A percentile compares a stretch with the other conserved stretches of the same genome.
Conservation (phyloP, 257 asterid genomes). For the Eucommia ulmoides region DNA sequence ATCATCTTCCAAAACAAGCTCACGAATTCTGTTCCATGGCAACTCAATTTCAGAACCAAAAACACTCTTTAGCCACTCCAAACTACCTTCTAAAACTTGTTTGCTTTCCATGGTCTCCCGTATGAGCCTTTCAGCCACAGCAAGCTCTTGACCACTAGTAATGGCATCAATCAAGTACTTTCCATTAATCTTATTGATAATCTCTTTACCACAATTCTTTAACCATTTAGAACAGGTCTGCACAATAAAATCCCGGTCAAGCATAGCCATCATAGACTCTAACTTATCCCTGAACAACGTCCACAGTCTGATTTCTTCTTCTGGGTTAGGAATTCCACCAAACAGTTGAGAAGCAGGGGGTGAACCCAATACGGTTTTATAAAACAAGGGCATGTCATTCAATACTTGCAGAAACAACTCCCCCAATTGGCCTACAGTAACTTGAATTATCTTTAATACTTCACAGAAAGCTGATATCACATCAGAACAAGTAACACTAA, state of each 20-base stretch:
- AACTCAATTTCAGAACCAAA: slow-evolving; percentile 96
- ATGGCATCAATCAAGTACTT: slow-evolving; percentile 74
- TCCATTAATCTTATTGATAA: slow-evolving; percentile 60
- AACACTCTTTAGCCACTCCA: slow-evolving; percentile 96
- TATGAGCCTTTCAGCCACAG: slow-evolving; percentile 79
- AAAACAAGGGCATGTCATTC: slow-evolving; percentile 88
- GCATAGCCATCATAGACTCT: slow-evolving; percentile 62
- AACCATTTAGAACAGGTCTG: slow-evolving; percentile 89
- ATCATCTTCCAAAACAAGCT: slow-evolving; percentile 93
- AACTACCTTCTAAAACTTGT: slow-evolving; percentile 86
- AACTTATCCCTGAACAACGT: slow-evolving; percentile 67
- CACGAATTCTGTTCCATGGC: slow-evolving; percentile 93
- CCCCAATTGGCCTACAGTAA: slow-evolving; percentile 89
- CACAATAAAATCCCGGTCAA: slow-evolving; percentile 60
- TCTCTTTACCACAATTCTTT: slow-evolving; percentile 85
- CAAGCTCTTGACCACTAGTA: slow-evolving; percentile 76
- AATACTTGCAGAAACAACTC: slow-evolving; percentile 84
- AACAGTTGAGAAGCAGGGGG: slow-evolving; percentile 99
- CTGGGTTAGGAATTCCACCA: slow-evolving; percentile 96
- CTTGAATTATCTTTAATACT: slow-evolving; percentile 76
- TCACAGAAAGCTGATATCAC: slow-evolving; percentile 77
- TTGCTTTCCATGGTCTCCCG: slow-evolving; percentile 89
- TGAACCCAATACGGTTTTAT: slow-evolving; percentile 64
- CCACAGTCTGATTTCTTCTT: slow-evolving; percentile 90
- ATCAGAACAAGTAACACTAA: slow-evolving; percentile 47